These are phyloP conservation scores for Xylogone sp. DNA, from an alignment of 2,329 filamentous ascomycete genomes.

Conservation along the genomic window DNA sequence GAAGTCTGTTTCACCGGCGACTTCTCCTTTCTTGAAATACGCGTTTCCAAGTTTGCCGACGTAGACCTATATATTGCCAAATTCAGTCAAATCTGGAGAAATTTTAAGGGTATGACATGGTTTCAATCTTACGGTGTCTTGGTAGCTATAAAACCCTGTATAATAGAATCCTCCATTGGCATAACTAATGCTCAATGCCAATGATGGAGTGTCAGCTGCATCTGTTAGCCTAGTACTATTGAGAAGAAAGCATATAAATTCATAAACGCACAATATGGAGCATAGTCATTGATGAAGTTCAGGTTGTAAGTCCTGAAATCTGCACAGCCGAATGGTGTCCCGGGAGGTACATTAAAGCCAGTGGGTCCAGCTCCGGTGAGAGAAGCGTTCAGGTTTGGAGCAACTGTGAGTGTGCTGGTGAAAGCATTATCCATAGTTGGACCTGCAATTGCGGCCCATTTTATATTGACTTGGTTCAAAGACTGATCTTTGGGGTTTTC, in stretches of 20 bases:
- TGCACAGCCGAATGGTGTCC: slow-evolving; percentile 58
- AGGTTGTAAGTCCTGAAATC: slow-evolving; percentile 67
- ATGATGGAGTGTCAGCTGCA: slow-evolving; percentile 47
- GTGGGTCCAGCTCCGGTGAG: slow-evolving; percentile 59
- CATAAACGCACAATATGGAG: slow-evolving; percentile 28
- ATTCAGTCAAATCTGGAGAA: neutral
- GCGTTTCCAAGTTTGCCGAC: slow-evolving; percentile 63
- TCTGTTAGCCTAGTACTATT: neutral
- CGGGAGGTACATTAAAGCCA: slow-evolving; percentile 54
- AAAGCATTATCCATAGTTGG: slow-evolving; percentile 53
- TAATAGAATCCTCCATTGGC: slow-evolving; percentile 66
- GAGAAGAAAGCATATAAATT: neutral
- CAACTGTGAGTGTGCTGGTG: slow-evolving; percentile 58
- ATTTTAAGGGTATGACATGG: neutral
- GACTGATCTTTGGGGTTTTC: slow-evolving; percentile 15
- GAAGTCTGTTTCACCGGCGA: slow-evolving; percentile 66
- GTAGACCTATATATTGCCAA: slow-evolving; percentile 46
- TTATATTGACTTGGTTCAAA: slow-evolving; percentile 49
- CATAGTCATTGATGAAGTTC: slow-evolving; percentile 59
- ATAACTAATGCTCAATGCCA: slow-evolving; percentile 57
- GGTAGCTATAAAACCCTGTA: slow-evolving; percentile 63
- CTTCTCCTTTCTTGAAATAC: slow-evolving; percentile 57
- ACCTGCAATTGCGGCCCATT: slow-evolving; percentile 52
- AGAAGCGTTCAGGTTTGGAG: slow-evolving; percentile 59
- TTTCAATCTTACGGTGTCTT: slow-evolving; percentile 52